Base-by-base conservation (phyloP, 2,329 filamentous ascomycete genomes). In the Phyllosticta ampelicida region DNA sequence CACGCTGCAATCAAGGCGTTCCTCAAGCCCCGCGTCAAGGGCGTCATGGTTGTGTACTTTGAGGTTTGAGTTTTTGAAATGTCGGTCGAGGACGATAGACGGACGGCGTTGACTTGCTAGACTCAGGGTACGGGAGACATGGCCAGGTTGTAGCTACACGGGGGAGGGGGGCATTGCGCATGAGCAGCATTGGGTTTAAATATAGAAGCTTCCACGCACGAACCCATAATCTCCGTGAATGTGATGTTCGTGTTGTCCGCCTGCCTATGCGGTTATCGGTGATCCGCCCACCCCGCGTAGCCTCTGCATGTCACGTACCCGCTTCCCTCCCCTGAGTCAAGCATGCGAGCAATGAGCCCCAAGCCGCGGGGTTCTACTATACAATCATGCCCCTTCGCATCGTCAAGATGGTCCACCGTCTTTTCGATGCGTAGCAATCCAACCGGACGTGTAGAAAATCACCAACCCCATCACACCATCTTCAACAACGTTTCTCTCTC, bases 1-100 rank as follows among this genome's bases (percentile, higher is more conserved):
- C 80, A 83, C 62, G 70, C 73, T 62, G 72, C 70, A 23, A 64
- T 82, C 59, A 77, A 75, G 66, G 62, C 62, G 2, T 60, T 65
- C 53, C 70, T 71, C n/a, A 67, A 66, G 58, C 64, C 62, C 21
- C 63, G 62, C 51, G 52, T 64, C 1, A 58, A 63, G 48, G 57
- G 62, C 59, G 28, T 44, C 48, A 54, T 62, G 56, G 60, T 51
- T 20, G 56, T 62, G 36, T 62, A 61, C 48, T 56, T 62, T 36
- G 61, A 61, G 23, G 58, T 50, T 29, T 30, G 51, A 16, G 44
- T 11, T 11, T 11, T 18, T 44, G 36, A 44, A 5, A 16, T 4
- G 36, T 44, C 13, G 6, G 36, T 44, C 16, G 23, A 26, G 8
- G 23, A 4, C 8, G 23, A n/a, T 4, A n/a, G 16, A n/a, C 6